A percentile compares a stretch with the other conserved stretches of the same genome.
These are phyloP conservation scores for Vigna hirtella DNA, from an alignment of 306 rosid species.

Conservation along the genomic window DNA sequence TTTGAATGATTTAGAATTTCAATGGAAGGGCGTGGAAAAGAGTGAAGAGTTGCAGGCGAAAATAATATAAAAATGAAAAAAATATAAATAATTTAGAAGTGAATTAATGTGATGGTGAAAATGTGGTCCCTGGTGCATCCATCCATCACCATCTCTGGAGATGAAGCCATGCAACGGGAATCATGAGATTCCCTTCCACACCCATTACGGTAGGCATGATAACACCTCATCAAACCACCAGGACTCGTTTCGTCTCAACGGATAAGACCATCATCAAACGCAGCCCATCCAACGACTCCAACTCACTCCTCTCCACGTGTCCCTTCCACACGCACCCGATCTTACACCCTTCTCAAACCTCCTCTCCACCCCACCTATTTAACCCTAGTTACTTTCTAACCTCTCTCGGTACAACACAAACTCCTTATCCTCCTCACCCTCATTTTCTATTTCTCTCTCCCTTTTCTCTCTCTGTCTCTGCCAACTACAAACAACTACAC, in stretches of 20 bases:
- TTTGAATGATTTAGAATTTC: too few species aligned
- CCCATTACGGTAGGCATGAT: conserved; percentile 56
- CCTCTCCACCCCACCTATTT: conserved; percentile 45
- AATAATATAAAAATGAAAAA: too few species aligned
- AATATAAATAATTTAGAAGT: not conserved
- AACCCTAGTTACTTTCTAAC: conserved; percentile 82
- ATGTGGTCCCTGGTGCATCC: conserved; percentile 59
- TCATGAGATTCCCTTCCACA: conserved; percentile 73
- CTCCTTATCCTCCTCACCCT: conserved; percentile 55
- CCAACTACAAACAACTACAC: not conserved
- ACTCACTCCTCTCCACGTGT: conserved; percentile 49
- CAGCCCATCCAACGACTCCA: conserved; percentile 53
- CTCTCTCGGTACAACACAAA: conserved; percentile 50
- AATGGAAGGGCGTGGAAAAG: not conserved
- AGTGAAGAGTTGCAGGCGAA: too few species aligned
- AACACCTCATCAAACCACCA: conserved; percentile 50
- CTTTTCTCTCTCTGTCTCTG: not conserved
- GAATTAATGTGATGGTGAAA: not conserved
- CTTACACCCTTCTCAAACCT: not conserved
- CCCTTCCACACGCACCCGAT: not conserved
- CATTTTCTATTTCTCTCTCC: not conserved
- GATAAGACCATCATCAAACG: conserved; percentile 60
- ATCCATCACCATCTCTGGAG: conserved; percentile 46
- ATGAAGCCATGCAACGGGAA: conserved; percentile 78
- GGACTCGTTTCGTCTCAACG: conserved; percentile 39